A percentile compares a stretch with the other conserved stretches of the same genome.
Evolutionary conservation across 805 yeast species (phyloP).

Genomic region (Starmerella potacharoeniae): DNA sequence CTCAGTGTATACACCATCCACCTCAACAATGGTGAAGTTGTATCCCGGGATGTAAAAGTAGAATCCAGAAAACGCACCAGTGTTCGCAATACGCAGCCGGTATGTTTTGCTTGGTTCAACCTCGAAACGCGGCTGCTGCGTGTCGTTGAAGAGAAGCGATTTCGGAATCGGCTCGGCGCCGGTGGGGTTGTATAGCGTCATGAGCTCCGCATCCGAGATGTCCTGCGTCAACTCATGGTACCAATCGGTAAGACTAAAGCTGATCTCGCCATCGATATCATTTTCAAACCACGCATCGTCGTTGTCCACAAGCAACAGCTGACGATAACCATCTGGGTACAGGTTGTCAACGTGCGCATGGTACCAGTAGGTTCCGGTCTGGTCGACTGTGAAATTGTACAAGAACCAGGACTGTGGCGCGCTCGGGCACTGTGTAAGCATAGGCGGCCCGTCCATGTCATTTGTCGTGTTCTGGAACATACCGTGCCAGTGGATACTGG

Average conservation of each 20-base stretch:
- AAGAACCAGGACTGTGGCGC: constrained; percentile 62
- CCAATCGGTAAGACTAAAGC: constrained; percentile 71
- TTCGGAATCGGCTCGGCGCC: constrained; percentile 98
- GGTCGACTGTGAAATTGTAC: constrained; percentile 83
- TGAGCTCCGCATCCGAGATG: constrained; percentile 38
- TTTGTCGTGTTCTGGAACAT: constrained; percentile 64
- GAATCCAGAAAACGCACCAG: constrained; percentile 88
- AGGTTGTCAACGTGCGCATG: constrained; percentile 88
- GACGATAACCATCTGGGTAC: constrained; percentile 74
- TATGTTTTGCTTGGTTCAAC: constrained; percentile 83
- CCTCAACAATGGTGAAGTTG: constrained; percentile 72
- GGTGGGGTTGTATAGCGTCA: constrained; percentile 75
- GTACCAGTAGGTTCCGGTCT: constrained; percentile 92
- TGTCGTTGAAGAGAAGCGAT: constrained; percentile 65
- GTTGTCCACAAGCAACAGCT: constrained; percentile 57
- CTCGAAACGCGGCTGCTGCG: constrained; percentile 36
- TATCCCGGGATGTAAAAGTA: constrained; percentile 84
- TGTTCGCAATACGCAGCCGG: constrained; percentile 64
- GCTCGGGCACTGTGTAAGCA: constrained; percentile 83
- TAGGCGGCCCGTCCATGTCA: constrained; percentile 86
- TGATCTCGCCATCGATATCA: constrained; percentile 69
- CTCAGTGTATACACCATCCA: constrained; percentile 83
- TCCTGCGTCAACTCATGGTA: constrained; percentile 58
- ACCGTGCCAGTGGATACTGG: constrained; percentile 90
- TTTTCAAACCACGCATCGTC: constrained; percentile 46